Evolutionary conservation across 306 rosid genomes (phyloP), one percentile per base, ranked within the genome.

Genomic region (Delonix regia): DNA sequence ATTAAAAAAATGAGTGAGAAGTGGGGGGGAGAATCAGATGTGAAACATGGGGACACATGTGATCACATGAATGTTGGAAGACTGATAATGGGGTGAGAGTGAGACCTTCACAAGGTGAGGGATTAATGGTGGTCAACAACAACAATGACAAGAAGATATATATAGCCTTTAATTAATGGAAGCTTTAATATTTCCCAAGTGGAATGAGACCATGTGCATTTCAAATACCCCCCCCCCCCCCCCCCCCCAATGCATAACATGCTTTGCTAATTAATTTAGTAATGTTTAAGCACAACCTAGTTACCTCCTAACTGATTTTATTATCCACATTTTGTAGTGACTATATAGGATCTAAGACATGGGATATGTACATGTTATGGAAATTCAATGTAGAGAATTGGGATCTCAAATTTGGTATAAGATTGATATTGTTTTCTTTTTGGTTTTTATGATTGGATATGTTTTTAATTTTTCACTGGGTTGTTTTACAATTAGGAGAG

Each of bases 1-100:
- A 81, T 86, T 86, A 76, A 74, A 24, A 56, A 51, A 73, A 68
- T 80, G 47, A 16, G 91, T 85, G 84, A 69, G 28, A 62, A 4
- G 34, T 56, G 51, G 64, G 71, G 75, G 84, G 64, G 89, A 80
- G 84, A 87, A 73, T 73, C 74, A 78, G 85, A 83, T 80, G 82
- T 75, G 92, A 86, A 85, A 87, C 88, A 86, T 90, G 94, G 90
- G 77, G 80, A 84, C 85, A 88, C 94, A 83, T 86, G 97, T 75
- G 92, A 82, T 77, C 97, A 91, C 94, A 85, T 91, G 94, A 89
- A 82, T 80, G 86, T 83, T 82, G 84, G 86, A 83, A 78, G 34
- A 69, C 53, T 76, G 90, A 83, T 88, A 86, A 87, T 81, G 79
- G 44, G n/a, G n/a, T n/a, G n/a, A n/a, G n/a, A n/a, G n/a, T n/a